Evolutionary conservation across 2,329 filamentous ascomycete genomes (phyloP), one percentile per base, ranked within the genome.

Genomic region (Zasmidium angulare): DNA sequence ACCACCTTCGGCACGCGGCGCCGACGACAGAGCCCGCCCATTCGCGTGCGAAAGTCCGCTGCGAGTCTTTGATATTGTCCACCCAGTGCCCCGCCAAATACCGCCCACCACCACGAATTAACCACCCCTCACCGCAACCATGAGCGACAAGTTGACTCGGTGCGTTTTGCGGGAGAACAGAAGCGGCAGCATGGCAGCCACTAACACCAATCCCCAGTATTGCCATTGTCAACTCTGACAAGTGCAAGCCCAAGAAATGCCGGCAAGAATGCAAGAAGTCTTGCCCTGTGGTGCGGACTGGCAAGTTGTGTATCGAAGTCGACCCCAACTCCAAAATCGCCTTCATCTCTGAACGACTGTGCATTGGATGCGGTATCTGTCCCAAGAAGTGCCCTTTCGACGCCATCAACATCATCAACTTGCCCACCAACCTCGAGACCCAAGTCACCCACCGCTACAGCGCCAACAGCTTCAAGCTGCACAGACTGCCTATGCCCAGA

Each of bases 331-430:
- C 93, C 67, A 93, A 93, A 74, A 93, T 99, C 70, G 95, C 95
- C 76, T 99, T 97, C 84, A 96, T 99, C 73, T 98, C 93, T 67
- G 95, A 99, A 78, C 87, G 86, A 65, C 86, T 97, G 63, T 97
- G 93, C 77, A 97, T 98, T 72, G 95, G 95, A 78, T 99, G 96
- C 75, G 96, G 95, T 88, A 99, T 99, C 81, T 99, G 96, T 78
- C 92, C 93, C 48, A 99, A 99, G 83, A 98, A 98, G 79, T 99
- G 95, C 78, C 95, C 95, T 17, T 99, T 99, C 79, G 89, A 93
- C 74, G 95, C 95, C 67, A 99, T 99, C 80, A 96, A 93, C 77
- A 99, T 99, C 78, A 99, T 99, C 91, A 99, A 99, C 82, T 82
- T 99, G 83, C 95, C 96, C 69, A 99, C 95, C 76, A 99, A 99